Evolutionary conservation across 2,329 filamentous ascomycete species (phyloP).

Genomic region (Aspergillus luchuensis): DNA sequence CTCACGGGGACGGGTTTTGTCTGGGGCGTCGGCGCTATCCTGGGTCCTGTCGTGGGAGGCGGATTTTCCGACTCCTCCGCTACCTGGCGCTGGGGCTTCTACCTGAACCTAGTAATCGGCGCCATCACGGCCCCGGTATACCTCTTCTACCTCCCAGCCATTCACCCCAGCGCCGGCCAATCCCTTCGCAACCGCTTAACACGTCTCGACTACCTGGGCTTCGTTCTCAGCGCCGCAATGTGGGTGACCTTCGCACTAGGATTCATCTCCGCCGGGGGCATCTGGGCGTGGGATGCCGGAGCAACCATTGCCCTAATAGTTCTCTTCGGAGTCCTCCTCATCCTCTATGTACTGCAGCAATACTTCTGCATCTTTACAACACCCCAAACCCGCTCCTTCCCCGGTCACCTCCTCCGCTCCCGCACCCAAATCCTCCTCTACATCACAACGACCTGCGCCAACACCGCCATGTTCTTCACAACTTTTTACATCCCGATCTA

Average conservation of each 20-base stretch:
- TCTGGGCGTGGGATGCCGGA: conserved; percentile 52
- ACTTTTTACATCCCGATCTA: conserved; percentile 59
- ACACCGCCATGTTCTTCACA: conserved; percentile 37
- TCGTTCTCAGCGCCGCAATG: conserved; percentile 46
- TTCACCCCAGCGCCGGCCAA: conserved; percentile 26
- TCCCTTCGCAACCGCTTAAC: conserved; percentile 26
- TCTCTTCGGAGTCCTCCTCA: conserved; percentile 47
- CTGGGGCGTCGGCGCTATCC: conserved; percentile 12
- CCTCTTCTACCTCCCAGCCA: conserved; percentile 47
- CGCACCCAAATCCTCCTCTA: conserved; percentile 47
- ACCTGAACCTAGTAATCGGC: conserved; percentile 59
- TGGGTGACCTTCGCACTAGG: conserved; percentile 50
- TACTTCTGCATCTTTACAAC: conserved; percentile 48
- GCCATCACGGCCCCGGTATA: conserved; percentile 47
- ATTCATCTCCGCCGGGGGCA: conserved; percentile 54
- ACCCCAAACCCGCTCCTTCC: conserved; percentile 50
- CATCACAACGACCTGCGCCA: conserved; percentile 41
- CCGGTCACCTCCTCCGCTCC: conserved; percentile 48
- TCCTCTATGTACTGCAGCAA: conserved; percentile 53
- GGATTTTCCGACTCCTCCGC: conserved; percentile 19
- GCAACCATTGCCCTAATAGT: conserved; percentile 15
- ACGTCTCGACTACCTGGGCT: conserved; percentile 52
- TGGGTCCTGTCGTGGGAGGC: conserved; percentile 17
- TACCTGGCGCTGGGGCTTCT: conserved; percentile 49
- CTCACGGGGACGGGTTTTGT: conserved; percentile 2